Evolutionary conservation across 2,329 filamentous ascomycete species (phyloP), one percentile per base, ranked within the genome.

Genomic region (Truncatella angustata): DNA sequence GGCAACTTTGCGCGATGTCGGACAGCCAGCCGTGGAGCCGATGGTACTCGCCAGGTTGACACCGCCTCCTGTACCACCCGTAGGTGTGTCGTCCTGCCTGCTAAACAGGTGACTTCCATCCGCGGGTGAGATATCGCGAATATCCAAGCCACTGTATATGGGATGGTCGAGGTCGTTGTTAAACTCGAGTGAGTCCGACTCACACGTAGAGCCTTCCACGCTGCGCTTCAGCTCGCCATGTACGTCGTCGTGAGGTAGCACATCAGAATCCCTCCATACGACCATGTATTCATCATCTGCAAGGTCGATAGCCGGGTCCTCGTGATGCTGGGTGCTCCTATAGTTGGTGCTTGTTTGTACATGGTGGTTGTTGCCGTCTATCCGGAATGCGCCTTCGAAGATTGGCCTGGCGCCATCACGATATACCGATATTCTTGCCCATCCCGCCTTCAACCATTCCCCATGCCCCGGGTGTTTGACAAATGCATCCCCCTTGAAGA

Each of bases 181-280:
- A 79, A 95, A 97, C 4, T 74, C 69, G 21, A 97, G 77, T n/a
- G 73, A 70, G 69, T 97, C 91, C 4, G 91, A 85, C 21, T 78
- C 76, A 68, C 94, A 99, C 4, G 79, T 76, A 5, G 75, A 70
- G 14, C 69, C 69, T 26, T 69, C 65, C 36, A 62, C 49, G 1
- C 66, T 61, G 56, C 89, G 82, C 71, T 84, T 88, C 60, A 94
- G 70, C 56, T 93, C 87, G 20, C 75, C 71, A 50, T 81, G 80
- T 34, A 72, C 69, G n/a, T 64, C 64, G 56, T 62, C 65, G 16
- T 67, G 62, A 37, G 62, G 60, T 28, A 74, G 68, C 63, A 97
- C 84, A 68, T 99, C 94, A 24, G 91, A 96, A 66, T 97, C 92
- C 58, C 92, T 84, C 80, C 90, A 97, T 1, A 97, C 80, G 32